Percentiles rank a stretch among this genome's conserved stretches.
Conservation (phyloP, 2,329 filamentous ascomycete genomes). For the Penicillium polonicum region DNA sequence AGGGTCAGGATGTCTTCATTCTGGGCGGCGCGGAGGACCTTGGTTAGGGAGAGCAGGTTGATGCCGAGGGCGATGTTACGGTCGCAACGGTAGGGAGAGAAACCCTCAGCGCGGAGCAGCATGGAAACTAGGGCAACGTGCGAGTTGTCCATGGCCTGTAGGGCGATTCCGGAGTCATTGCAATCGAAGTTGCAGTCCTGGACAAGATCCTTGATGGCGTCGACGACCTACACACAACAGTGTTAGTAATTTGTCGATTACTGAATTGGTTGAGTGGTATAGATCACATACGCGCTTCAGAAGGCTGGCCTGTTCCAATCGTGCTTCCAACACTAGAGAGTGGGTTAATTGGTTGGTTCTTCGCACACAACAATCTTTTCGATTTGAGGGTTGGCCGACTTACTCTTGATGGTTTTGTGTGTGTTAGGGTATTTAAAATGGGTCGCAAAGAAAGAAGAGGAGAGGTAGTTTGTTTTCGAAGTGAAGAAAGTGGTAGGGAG, state of each 20-base stretch:
- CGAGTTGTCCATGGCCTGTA: slow-evolving; percentile 99
- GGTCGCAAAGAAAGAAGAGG: slow-evolving; percentile 4
- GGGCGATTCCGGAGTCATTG: slow-evolving; percentile 97
- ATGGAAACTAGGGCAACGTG: slow-evolving; percentile 98
- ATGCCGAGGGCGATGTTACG: slow-evolving; percentile 98
- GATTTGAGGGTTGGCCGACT: slow-evolving; percentile 16
- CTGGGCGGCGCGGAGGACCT: slow-evolving; percentile 91
- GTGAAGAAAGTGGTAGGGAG: neutral
- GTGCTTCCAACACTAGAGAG: slow-evolving; percentile 82
- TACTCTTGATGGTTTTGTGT: slow-evolving; percentile 32
- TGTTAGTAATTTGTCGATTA: slow-evolving; percentile 7
- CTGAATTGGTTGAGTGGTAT: neutral
- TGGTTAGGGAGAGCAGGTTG: slow-evolving; percentile 94
- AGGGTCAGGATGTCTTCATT: slow-evolving; percentile 92
- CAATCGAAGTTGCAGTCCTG: slow-evolving; percentile 99
- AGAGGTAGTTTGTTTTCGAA: neutral
- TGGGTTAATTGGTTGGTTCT: slow-evolving; percentile 16
- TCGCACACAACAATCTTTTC: slow-evolving; percentile 8
- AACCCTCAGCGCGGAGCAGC: slow-evolving; percentile 94
- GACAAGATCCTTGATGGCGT: slow-evolving; percentile 98
- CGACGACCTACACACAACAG: slow-evolving; percentile 68
- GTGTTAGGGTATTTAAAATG: neutral
- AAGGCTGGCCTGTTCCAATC: slow-evolving; percentile 87
- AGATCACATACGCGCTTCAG: slow-evolving; percentile 77
- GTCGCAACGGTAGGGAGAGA: slow-evolving; percentile 95